Base-by-base conservation (phyloP, 2,329 filamentous ascomycete species). In the Verticillium klebahnii region DNA sequence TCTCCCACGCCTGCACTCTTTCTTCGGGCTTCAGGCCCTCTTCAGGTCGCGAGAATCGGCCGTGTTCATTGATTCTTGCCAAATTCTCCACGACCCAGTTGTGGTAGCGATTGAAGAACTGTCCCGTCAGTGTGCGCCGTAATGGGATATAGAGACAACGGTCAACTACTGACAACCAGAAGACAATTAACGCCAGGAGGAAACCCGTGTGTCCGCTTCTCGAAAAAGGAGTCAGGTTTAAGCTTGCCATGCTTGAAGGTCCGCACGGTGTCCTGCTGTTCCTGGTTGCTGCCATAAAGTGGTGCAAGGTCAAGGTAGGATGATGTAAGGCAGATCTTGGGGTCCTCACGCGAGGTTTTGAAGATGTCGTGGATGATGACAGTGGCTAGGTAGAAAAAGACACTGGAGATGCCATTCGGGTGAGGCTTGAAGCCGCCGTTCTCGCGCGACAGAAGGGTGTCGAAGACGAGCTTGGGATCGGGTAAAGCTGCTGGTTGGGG, bases 381-480 rank as follows among this genome's bases (percentile, higher is more conserved):
- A 7, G 88, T 86, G 0, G 89, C 90, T 54, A 91, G 78, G 66
- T 92, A 92, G 72, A 91, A 92, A 17, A 93, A 77, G 75, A 92
- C 86, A 67, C 87, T 89, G 0, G 89, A 92, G 50, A 93, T 86
- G n/a, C 85, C 83, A 58, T 89, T 89, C 0, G 88, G 87, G 70
- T 92, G 90, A 60, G 86, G 79, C 64, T 85, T 81, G 64, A 85
- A 85, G n/a, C 67, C 69, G 0, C 67, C 61, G 36, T 78, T 75
- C 40, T 77, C 76, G 31, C 89, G 82, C 17, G 56, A 31, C 8
- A 57, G 14, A 4, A 57, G 32, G 31, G 32, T 31, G 34, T 57
- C 56, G 34, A 57, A 57, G n/a, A 57, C 14, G 1, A 57, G 52
- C 61, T 61, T 6, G 62, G 65, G 23, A 45, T 61, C 60, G 67